These are phyloP conservation scores for Argentina anserina DNA, from an alignment of 306 rosid genomes.

Conservation along the genomic window DNA sequence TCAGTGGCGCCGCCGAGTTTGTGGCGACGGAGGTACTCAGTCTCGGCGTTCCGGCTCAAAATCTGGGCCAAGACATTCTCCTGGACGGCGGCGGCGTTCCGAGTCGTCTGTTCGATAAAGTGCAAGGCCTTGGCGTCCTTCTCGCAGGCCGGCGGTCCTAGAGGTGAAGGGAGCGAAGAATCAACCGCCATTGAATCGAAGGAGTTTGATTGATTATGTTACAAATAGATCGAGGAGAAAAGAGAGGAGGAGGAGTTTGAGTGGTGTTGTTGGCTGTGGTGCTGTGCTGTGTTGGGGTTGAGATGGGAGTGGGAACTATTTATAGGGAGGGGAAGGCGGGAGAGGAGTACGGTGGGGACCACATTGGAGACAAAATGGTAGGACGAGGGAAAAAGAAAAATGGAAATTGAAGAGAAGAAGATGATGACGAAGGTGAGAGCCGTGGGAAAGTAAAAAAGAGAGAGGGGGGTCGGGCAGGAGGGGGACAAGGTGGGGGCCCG, in stretches of 20 bases:
- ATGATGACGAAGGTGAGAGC: slow-evolving; percentile 23
- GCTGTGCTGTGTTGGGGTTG: background rate
- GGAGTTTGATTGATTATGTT: background rate
- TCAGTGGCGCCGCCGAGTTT: slow-evolving; percentile 44
- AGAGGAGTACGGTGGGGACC: slow-evolving; percentile 8
- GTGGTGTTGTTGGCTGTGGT: background rate
- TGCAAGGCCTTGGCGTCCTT: slow-evolving; percentile 51
- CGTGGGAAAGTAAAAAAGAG: slow-evolving; percentile 5
- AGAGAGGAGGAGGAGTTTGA: background rate
- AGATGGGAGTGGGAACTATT: background rate
- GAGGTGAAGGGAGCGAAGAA: slow-evolving; percentile 36
- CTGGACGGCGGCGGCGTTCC: slow-evolving; percentile 48
- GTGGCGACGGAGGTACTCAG: slow-evolving; percentile 45
- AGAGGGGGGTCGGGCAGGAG: slow-evolving; percentile 15
- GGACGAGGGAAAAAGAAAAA: background rate
- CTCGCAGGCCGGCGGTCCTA: slow-evolving; percentile 49
- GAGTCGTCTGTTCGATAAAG: slow-evolving; percentile 47
- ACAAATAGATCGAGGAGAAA: background rate
- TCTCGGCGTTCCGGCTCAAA: slow-evolving; percentile 39
- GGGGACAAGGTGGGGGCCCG: slow-evolving; percentile 43
- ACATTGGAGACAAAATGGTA: slow-evolving; percentile 13
- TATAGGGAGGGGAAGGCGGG: slow-evolving; percentile 7
- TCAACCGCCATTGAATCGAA: slow-evolving; percentile 42
- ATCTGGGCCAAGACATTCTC: slow-evolving; percentile 38
- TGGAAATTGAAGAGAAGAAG: background rate